Evolutionary conservation across 805 yeast species (phyloP).

Genomic region (Wickerhamomyces silvicola): DNA sequence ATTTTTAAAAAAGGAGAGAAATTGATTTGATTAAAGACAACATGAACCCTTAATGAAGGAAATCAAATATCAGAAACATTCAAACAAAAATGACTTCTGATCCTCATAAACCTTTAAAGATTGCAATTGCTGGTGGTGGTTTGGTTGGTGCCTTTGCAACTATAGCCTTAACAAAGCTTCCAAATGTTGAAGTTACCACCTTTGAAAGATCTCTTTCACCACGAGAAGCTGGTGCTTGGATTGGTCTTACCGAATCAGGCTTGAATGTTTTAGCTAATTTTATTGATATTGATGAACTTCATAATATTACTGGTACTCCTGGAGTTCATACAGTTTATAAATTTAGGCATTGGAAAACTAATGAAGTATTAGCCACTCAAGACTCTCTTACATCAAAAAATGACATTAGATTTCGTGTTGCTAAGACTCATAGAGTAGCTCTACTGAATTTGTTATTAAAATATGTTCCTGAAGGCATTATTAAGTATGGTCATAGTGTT

Average conservation of each 20-base stretch:
- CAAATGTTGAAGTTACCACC: background rate
- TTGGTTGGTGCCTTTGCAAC: slow-evolving; percentile 2
- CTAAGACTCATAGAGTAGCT: slow-evolving; percentile 1
- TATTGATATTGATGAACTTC: slow-evolving; percentile 1
- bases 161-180: background rate
- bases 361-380: background rate
- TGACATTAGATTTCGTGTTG: background rate
- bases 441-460: background rate
- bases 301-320: background rate
- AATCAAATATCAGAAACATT: too few relatives aligned
- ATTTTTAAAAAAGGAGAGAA: too few relatives aligned
- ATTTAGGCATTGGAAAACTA: background rate
- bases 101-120: too few relatives aligned
- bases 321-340: background rate
- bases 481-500: background rate
- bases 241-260: slow-evolving; percentile 1
- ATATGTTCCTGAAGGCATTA: slow-evolving; percentile 1
- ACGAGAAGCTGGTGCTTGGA: slow-evolving; percentile 4
- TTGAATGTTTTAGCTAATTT: background rate
- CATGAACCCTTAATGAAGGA: too few relatives aligned
- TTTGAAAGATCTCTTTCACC: slow-evolving; percentile 1
- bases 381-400: background rate
- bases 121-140: slow-evolving; percentile 2
- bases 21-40: too few relatives aligned
- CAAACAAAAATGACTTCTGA: too few relatives aligned